A percentile compares a stretch with the other conserved stretches of the same genome.
These are phyloP conservation scores for Phytophthora crassamura DNA, from an alignment of 352 stramenopile genomes.

Conservation along the genomic window DNA sequence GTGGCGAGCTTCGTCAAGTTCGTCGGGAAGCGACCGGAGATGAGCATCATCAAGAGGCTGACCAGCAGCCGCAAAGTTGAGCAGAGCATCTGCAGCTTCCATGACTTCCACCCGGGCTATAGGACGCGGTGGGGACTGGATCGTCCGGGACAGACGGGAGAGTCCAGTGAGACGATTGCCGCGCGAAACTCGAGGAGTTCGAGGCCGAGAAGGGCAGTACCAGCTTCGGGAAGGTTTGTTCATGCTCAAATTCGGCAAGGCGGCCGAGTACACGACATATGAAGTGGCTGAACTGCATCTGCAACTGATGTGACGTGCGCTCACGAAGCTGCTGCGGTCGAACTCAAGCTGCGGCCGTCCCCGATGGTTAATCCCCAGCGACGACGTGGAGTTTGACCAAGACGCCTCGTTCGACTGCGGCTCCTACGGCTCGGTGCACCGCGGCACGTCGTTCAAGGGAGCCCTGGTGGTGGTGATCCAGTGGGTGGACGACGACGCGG, in stretches of 20 bases:
- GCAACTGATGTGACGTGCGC: conserved; percentile 13
- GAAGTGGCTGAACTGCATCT: background rate
- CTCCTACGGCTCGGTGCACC: conserved; percentile 27
- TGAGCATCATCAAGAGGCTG: conserved; percentile 19
- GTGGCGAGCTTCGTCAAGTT: conserved; percentile 33
- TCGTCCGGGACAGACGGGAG: background rate
- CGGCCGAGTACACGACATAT: background rate
- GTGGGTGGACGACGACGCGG: too few species aligned
- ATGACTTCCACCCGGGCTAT: conserved; percentile 31
- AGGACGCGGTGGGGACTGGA: conserved; percentile 7
- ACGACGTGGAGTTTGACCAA: conserved; percentile 25
- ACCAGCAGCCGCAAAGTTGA: conserved; percentile 29
- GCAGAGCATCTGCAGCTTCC: conserved; percentile 17
- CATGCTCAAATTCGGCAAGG: conserved; percentile 26
- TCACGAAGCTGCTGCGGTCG: background rate
- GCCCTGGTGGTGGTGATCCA: too few species aligned
- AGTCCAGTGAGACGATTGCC: conserved; percentile 24
- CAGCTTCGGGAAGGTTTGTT: conserved; percentile 9
- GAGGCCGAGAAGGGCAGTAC: conserved; percentile 7
- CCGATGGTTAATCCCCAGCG: conserved; percentile 26
- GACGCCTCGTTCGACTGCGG: conserved; percentile 16
- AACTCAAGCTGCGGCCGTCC: too few species aligned
- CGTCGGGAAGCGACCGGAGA: conserved; percentile 8
- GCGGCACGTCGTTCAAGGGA: conserved; percentile 22
- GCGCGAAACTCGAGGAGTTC: conserved; percentile 16